Percentiles rank a stretch among this genome's conserved stretches.
These are phyloP conservation scores for Lyophyllum semitale DNA, from an alignment of 768 basidiomycete species.

Conservation along the genomic window DNA sequence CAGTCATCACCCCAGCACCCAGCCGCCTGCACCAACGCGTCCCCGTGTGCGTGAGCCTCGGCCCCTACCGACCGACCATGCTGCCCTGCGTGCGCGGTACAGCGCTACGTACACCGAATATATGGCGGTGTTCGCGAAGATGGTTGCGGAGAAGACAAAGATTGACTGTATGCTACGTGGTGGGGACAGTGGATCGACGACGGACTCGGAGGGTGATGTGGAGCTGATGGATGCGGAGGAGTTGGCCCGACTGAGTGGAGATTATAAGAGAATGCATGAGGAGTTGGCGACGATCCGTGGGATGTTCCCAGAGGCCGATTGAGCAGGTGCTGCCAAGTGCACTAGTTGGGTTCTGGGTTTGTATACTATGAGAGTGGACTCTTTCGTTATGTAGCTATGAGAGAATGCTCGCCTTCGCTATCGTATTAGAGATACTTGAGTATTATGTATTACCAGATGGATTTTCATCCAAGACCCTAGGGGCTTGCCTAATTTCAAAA, in stretches of 20 bases:
- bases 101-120: conserved; percentile 54
- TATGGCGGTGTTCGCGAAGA: conserved; percentile 43
- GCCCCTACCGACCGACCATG: conserved; percentile 49
- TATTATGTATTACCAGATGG: neutral
- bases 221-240: conserved; percentile 59
- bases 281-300: conserved; percentile 55
- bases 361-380: neutral
- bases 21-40: conserved; percentile 12
- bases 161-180: conserved; percentile 52
- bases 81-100: conserved; percentile 55
- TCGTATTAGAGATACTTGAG: neutral
- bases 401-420: neutral
- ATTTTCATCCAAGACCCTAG: too few species aligned
- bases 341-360: neutral
- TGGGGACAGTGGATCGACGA: conserved; percentile 33
- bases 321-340: conserved; percentile 15
- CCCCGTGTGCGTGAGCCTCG: conserved; percentile 32
- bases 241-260: conserved; percentile 41
- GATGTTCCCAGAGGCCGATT: conserved; percentile 28
- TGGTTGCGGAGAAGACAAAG: conserved; percentile 51
- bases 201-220: conserved; percentile 56
- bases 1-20: neutral
- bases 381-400: neutral
- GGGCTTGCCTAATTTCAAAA: too few species aligned
- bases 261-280: conserved; percentile 48